Base-by-base conservation (phyloP, 495 filamentous ascomycete genomes). In the Trichoderma orchidacearum region DNA sequence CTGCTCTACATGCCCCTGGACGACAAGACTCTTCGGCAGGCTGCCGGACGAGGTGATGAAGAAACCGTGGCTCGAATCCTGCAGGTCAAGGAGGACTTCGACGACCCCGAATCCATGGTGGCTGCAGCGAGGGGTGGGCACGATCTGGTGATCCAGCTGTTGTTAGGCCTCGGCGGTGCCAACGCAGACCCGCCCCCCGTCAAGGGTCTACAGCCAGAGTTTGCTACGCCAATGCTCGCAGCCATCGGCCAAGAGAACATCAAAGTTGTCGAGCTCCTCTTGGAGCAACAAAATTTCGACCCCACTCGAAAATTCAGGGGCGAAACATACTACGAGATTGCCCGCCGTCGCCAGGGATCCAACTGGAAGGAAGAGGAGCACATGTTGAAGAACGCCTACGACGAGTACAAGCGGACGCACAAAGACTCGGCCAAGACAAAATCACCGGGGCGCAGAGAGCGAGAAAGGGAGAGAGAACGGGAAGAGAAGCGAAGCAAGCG, bases 111-210 rank as follows among this genome's bases (percentile, higher is more conserved):
- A 50, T 87, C 88, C 41, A 80, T 95, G 62, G 86, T 94, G 52
- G 88, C 87, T 54, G 94, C 93, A 7, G 90, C 92, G n/a, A 85
- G 86, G 63, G 93, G 90, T 45, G 92, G 92, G 2, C 92, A 98
- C 63, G 83, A 86, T 57, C 82, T 89, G 31, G 86, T 95, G 13
- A 77, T 97, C 45, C 87, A 87, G 63, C 75, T 96, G 35, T 75
- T 97, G 53, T 73, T 97, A 56, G 94, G 88, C 6, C 79, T 95
- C 62, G 87, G 89, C 2, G 75, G 77, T 54, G 83, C 84, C 17
- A 82, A 95, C 60, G 82, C 88, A 2, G 91, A 95, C 65, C 93
- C 92, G 0, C 75, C 79, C 6, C 85, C 87, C 4, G 68, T 74
- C 27, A 25, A 67, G 2, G 66, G 72, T 51, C 69, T 71, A 53